A percentile compares a stretch with the other conserved stretches of the same genome.
Conservation (phyloP, 1,284 basidiomycete species). For the Phellopilus nigrolimitatus region DNA sequence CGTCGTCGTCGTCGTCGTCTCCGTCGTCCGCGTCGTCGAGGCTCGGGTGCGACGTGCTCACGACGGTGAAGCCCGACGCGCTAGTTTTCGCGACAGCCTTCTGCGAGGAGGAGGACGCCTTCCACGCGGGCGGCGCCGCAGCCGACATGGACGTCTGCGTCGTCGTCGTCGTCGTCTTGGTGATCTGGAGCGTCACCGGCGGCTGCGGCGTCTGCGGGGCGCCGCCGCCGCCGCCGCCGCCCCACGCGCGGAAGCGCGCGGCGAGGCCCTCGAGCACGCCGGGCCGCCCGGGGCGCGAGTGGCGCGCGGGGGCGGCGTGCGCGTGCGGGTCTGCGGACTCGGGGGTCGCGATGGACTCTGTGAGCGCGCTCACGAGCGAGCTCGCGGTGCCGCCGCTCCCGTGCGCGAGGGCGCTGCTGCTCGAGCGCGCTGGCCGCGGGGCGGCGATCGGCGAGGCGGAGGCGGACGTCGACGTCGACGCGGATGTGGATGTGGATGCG, state of each 20-base stretch:
- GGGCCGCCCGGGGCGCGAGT: not conserved
- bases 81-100: not conserved
- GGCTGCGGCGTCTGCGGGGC: not conserved
- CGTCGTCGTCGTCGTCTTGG: conserved; percentile 9
- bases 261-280: conserved; percentile 10
- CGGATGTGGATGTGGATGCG: too few relatives aligned
- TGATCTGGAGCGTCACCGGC: not conserved
- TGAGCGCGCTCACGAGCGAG: conserved; percentile 20
- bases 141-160: conserved; percentile 4
- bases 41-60: conserved; percentile 2
- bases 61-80: conserved; percentile 3
- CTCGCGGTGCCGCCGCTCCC: conserved; percentile 6
- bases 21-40: not conserved
- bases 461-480: too few relatives aligned
- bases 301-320: conserved; percentile 23
- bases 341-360: conserved; percentile 21
- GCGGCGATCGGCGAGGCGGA: conserved; percentile 27
- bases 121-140: not conserved
- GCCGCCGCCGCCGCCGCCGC: not conserved
- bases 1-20: conserved; percentile 4
- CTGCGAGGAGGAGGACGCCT: not conserved
- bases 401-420: conserved; percentile 11
- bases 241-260: conserved; percentile 6
- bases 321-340: conserved; percentile 22
- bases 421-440: conserved; percentile 13